A percentile compares a stretch with the other conserved stretches of the same genome.
phyloP scores from a whole-genome alignment of 352 stramenopile genomes.

The Phytopythium cucurbitacearum region DNA sequence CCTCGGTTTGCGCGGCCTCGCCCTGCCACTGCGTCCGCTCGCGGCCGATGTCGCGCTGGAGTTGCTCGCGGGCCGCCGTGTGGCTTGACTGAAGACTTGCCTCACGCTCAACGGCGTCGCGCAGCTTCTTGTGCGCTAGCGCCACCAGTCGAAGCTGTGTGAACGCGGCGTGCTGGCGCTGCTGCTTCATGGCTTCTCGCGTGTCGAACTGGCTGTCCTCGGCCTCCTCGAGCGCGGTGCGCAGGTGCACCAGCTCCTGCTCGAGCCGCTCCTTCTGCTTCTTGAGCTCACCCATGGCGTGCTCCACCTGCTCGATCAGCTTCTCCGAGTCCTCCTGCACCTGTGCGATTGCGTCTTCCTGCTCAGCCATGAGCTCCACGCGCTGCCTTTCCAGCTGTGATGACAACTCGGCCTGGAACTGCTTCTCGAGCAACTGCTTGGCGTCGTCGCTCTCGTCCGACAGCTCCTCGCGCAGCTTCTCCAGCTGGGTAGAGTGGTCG shows the following conservation, averaged over 20 bases:
- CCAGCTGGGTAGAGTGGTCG: conserved; percentile 10
- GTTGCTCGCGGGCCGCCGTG: conserved; percentile 11
- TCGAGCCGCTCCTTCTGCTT: conserved; percentile 70
- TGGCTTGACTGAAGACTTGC: neutral
- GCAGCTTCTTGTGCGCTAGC: conserved; percentile 35
- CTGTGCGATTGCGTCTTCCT: conserved; percentile 71
- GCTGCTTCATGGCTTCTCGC: conserved; percentile 46
- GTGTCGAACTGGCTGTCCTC: conserved; percentile 73
- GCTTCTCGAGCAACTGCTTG: conserved; percentile 14
- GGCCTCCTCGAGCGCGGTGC: conserved; percentile 57
- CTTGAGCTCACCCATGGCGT: conserved; percentile 65
- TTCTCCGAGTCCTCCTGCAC: conserved; percentile 79
- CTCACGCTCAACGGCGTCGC: conserved; percentile 11
- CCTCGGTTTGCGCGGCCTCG: conserved; percentile 20
- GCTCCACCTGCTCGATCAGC: conserved; percentile 73
- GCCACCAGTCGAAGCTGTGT: conserved; percentile 35
- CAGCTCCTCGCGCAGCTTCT: conserved; percentile 13
- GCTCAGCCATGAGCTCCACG: conserved; percentile 46
- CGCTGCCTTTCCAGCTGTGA: conserved; percentile 26
- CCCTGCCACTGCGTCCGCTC: conserved; percentile 30
- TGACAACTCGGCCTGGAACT: conserved; percentile 18
- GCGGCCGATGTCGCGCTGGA: conserved; percentile 13
- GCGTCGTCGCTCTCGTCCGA: conserved; percentile 9
- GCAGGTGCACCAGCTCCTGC: conserved; percentile 39
- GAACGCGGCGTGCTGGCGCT: conserved; percentile 56